Evolutionary conservation across 495 filamentous ascomycete species (phyloP).

Genomic region (Penicillium manginii): DNA sequence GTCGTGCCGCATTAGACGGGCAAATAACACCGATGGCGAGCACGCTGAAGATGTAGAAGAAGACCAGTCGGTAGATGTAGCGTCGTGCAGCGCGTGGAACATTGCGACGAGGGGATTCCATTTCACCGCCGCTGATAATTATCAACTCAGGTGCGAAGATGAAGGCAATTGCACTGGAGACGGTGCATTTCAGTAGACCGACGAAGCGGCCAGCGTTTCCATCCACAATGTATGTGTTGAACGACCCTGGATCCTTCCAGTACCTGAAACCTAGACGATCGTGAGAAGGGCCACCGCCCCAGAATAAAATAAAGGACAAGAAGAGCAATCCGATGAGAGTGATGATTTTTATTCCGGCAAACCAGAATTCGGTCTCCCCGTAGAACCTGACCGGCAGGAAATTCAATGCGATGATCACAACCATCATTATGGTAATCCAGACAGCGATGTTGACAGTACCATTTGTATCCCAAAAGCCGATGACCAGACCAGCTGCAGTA

Average conservation of each 20-base stretch:
- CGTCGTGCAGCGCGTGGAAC: conserved; percentile 78
- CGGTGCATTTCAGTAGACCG: conserved; percentile 45
- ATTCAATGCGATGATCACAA: conserved; percentile 66
- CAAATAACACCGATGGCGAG: conserved; percentile 62
- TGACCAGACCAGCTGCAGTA: conserved; percentile 70
- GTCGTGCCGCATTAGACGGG: conserved; percentile 50
- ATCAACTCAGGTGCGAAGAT: conserved; percentile 60
- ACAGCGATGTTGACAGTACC: conserved; percentile 51
- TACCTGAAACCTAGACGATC: conserved; percentile 72
- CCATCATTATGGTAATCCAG: conserved; percentile 74
- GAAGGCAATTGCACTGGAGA: conserved; percentile 57
- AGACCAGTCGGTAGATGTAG: conserved; percentile 82
- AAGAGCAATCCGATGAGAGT: conserved; percentile 73
- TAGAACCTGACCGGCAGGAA: conserved; percentile 69
- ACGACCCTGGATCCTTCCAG: conserved; percentile 72
- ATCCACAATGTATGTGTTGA: conserved; percentile 46
- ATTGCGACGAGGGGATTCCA: conserved; percentile 73
- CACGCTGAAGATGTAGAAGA: conserved; percentile 73
- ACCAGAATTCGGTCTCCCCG: conserved; percentile 76
- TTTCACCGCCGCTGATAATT: conserved; percentile 66
- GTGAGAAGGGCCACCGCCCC: conserved; percentile 66
- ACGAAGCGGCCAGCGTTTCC: conserved; percentile 48
- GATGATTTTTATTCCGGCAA: conserved; percentile 76
- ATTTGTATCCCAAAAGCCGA: conserved; percentile 67
- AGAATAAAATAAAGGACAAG: conserved; percentile 70